Evolutionary conservation across 129 eudicot genomes (phyloP).

Genomic region (Dittrichia graveolens): DNA sequence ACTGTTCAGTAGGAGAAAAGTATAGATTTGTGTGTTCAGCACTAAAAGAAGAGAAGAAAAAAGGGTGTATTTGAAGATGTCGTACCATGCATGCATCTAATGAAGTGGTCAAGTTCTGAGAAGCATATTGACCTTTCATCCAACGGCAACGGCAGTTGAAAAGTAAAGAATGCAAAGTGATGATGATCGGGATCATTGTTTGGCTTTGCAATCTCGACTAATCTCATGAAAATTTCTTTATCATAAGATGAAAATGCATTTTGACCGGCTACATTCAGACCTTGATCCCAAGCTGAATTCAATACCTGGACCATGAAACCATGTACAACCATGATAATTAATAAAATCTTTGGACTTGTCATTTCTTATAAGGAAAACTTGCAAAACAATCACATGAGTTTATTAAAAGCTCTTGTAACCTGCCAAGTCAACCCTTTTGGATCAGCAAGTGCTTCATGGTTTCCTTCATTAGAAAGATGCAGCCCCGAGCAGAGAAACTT

Average conservation of each 20-base stretch:
- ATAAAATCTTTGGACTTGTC: background rate
- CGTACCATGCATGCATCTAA: constrained; percentile 62
- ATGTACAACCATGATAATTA: background rate
- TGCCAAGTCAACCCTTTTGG: constrained; percentile 67
- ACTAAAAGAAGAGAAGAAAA: background rate
- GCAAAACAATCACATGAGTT: background rate
- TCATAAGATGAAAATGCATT: constrained; percentile 51
- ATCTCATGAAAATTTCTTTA: constrained; percentile 46
- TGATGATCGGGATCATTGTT: constrained; percentile 55
- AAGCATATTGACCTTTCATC: constrained; percentile 43
- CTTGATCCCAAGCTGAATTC: constrained; percentile 62
- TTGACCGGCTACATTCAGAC: constrained; percentile 50
- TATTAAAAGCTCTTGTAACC: constrained; percentile 28
- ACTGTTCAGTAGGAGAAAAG: background rate
- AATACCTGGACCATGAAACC: constrained; percentile 35
- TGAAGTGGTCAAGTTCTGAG: constrained; percentile 50
- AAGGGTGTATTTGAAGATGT: constrained; percentile 1
- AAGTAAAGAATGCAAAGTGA: constrained; percentile 46
- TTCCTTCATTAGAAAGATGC: constrained; percentile 32
- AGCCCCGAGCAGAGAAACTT: constrained; percentile 47
- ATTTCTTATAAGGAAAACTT: background rate
- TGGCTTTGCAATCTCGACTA: constrained; percentile 60
- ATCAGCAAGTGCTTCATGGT: constrained; percentile 50
- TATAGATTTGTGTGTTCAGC: background rate
- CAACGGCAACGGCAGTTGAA: constrained; percentile 41